Percentiles rank a stretch among this genome's conserved stretches.
Evolutionary conservation across 1,139 yeast genomes (phyloP).

Genomic region (Kazachstania sp.): DNA sequence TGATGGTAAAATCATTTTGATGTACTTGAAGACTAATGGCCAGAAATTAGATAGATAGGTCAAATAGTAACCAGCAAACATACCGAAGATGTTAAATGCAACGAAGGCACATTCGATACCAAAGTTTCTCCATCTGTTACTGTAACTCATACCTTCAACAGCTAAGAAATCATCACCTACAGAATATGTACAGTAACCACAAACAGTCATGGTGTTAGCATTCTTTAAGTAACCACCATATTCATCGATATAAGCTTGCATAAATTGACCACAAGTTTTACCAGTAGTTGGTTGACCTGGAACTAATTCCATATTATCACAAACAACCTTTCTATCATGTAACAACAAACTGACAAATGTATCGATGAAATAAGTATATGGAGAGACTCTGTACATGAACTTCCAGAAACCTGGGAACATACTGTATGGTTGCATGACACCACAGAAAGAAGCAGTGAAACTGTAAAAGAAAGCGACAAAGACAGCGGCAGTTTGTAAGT

Average conservation of each 20-base stretch:
- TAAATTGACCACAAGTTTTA: conserved; percentile 46
- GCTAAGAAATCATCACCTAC: conserved; percentile 37
- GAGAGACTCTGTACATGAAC: conserved; percentile 63
- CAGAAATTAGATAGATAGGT: conserved; percentile 25
- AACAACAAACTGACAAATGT: conserved; percentile 45
- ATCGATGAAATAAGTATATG: conserved; percentile 57
- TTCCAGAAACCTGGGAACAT: conserved; percentile 54
- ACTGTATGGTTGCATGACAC: conserved; percentile 47
- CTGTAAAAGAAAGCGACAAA: conserved; percentile 43
- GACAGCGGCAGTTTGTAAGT: conserved; percentile 52
- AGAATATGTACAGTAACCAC: conserved; percentile 36
- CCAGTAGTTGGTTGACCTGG: conserved; percentile 46
- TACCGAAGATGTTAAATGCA: conserved; percentile 38
- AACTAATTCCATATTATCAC: conserved; percentile 43
- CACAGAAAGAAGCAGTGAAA: conserved; percentile 48
- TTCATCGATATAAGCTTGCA: conserved; percentile 26
- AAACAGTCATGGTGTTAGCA: conserved; percentile 30
- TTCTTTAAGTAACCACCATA: conserved; percentile 35
- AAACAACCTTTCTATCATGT: conserved; percentile 46
- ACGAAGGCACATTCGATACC: conserved; percentile 46
- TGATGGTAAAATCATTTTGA: conserved; percentile 1
- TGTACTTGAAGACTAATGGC: conserved; percentile 9
- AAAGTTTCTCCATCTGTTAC: conserved; percentile 49
- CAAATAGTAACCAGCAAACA: conserved; percentile 35
- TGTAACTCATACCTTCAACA: conserved; percentile 37